Percentiles rank a stretch among this genome's conserved stretches.
Evolutionary conservation across 2,329 filamentous ascomycete species (phyloP).

Genomic region (Fusarium phyllophilum): DNA sequence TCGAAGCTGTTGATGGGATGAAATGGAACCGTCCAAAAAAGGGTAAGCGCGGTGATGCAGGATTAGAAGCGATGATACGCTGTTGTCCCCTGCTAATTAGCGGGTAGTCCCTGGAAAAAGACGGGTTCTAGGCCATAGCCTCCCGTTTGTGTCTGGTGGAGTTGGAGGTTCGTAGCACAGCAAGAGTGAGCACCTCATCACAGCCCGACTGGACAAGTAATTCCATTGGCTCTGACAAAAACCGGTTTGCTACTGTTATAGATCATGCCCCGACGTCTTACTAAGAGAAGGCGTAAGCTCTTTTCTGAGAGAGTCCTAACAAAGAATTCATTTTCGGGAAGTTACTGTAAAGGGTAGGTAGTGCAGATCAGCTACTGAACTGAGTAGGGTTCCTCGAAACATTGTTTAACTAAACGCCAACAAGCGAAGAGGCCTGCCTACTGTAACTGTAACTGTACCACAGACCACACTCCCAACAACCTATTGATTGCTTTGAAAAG

Average conservation of each 20-base stretch:
- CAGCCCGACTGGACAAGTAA: not conserved
- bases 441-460: not conserved
- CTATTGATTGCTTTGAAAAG: conserved; percentile 1
- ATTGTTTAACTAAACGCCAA: conserved; percentile 3
- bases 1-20: conserved; percentile 8
- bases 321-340: not conserved
- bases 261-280: not conserved
- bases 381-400: conserved; percentile 12
- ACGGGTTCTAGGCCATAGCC: conserved; percentile 16
- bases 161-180: not conserved
- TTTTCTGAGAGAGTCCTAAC: not conserved
- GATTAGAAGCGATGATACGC: conserved; percentile 22
- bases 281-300: not conserved
- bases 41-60: conserved; percentile 10
- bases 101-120: conserved; percentile 29
- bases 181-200: not conserved
- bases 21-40: not conserved
- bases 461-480: not conserved
- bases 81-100: conserved; percentile 21
- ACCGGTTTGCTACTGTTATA: not conserved
- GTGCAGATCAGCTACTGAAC: conserved; percentile 17
- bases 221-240: conserved; percentile 24
- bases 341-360: not conserved
- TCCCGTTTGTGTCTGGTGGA: conserved; percentile 11
- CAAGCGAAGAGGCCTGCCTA: conserved; percentile 1